phyloP scores from a whole-genome alignment of 345 rosid genomes.

The Hibiscus trionum region DNA sequence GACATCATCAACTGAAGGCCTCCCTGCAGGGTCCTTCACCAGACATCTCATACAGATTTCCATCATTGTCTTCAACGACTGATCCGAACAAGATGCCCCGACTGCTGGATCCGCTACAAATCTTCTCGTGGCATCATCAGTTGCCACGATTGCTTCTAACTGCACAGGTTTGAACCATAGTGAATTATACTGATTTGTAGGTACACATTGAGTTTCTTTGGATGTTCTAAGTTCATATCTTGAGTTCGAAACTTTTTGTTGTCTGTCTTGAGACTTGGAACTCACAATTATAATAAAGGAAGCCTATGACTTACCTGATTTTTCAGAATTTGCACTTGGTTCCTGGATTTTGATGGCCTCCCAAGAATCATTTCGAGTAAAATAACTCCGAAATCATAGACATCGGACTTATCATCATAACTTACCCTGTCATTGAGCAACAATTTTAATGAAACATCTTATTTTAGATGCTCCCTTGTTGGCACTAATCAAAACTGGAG shows the following conservation, averaged over 20 bases:
- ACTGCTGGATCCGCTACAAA: constrained; percentile 57
- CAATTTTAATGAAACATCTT: neutral
- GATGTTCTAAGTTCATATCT: neutral
- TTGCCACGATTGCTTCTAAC: constrained; percentile 44
- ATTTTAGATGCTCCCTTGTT: neutral
- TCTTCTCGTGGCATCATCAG: constrained; percentile 46
- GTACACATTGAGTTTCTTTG: neutral
- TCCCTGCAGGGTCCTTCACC: constrained; percentile 42
- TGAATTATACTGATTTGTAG: neutral
- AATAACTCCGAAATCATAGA: constrained; percentile 76
- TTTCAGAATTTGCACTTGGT: constrained; percentile 45
- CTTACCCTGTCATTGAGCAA: constrained; percentile 31
- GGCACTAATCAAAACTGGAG: neutral
- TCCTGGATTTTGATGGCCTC: constrained; percentile 42
- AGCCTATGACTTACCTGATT: constrained; percentile 37
- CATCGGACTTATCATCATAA: constrained; percentile 49
- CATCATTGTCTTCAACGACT: constrained; percentile 72
- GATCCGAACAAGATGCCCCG: constrained; percentile 49
- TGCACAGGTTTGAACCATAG: constrained; percentile 18
- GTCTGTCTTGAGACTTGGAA: neutral
- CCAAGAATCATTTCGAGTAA: constrained; percentile 80
- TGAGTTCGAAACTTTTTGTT: neutral
- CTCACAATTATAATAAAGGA: neutral
- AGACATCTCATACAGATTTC: constrained; percentile 76
- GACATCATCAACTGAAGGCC: constrained; percentile 85